Evolutionary conservation across 2,329 filamentous ascomycete genomes (phyloP).

Genomic region (Alternaria solani): DNA sequence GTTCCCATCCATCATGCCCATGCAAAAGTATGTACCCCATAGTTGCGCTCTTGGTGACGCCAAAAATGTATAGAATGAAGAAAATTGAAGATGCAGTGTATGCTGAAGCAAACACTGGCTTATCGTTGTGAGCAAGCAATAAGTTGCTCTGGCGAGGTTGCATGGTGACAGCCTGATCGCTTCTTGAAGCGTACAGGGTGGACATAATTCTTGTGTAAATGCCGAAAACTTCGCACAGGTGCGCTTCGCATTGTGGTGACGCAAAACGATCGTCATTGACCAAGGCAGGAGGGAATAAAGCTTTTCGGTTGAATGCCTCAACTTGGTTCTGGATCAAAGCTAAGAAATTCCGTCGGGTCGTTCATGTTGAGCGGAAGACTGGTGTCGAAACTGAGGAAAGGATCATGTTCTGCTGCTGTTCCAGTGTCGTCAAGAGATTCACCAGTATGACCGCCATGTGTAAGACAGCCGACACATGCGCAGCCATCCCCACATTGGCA

Average conservation of each 20-base stretch:
- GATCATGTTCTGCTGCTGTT: conserved; percentile 20
- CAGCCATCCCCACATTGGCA: conserved; percentile 63
- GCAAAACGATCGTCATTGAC: not conserved
- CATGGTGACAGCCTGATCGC: not conserved
- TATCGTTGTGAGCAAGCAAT: not conserved
- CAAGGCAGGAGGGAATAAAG: not conserved
- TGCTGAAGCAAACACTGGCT: not conserved
- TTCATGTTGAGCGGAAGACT: conserved; percentile 13
- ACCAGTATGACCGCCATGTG: conserved; percentile 60
- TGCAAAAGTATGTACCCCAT: not conserved
- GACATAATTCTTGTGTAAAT: not conserved
- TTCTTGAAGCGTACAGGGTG: not conserved
- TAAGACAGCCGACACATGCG: conserved; percentile 61
- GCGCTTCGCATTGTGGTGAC: not conserved
- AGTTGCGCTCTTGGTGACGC: not conserved
- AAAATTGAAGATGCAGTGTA: not conserved
- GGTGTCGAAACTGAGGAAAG: conserved; percentile 27
- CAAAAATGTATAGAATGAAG: not conserved
- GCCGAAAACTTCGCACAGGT: not conserved
- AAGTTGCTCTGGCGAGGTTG: not conserved
- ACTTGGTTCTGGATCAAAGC: conserved; percentile 13
- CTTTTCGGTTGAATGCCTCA: not conserved
- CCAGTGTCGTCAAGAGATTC: conserved; percentile 43
- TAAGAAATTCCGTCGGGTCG: conserved; percentile 20
- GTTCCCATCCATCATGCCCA: not conserved